Evolutionary conservation across 257 asterid species (phyloP), one percentile per base, ranked within the genome.

Genomic region (Solanum microdontum): DNA sequence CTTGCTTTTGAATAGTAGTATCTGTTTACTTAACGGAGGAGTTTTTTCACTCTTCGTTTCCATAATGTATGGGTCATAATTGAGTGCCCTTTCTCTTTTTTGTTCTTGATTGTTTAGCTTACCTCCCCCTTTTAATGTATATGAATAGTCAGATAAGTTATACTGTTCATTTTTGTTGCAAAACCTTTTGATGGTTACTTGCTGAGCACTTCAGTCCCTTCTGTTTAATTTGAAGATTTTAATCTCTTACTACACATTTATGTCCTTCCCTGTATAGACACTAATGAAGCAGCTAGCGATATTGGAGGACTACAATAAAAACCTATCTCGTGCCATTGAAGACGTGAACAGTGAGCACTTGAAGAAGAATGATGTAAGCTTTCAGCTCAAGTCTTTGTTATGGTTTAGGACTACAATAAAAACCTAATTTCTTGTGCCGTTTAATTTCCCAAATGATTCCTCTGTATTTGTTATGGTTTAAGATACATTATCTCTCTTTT

Each of bases 241-340:
- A 19, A 74, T 32, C 9, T 34, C 15, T 23, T 23, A 34, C 32
- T 43, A 13, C 32, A 58, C 37, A 19, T 66, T 58, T 45, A 30
- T 64, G 11, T 43, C 51, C 37, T 79, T 43, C 66, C 87, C 48
- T 90, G 7, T 88, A 28, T 88, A 97, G 99, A 87, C 95, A 80
- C 89, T 97, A 88, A 97, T 95, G 98, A 97, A 94, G 92, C 98
- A 95, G 91, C 94, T 97, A 73, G 99, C 96, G 87, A 98, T 94
- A 92, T 94, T 97, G 98, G 99, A 95, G 88, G 96, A 97, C 92
- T 94, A 93, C 88, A 97, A 97, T 51, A 95, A 95, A 10, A 93
- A 97, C 89, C 95, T 97, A 75, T 96, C 99, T 26, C 90, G 96
- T 86, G 98, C 98, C 83, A 98, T 97, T 45, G 99, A 97, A 87